These are phyloP conservation scores for Pseudogymnoascus sp. DNA, from an alignment of 2,329 filamentous ascomycete species.

Conservation along the genomic window DNA sequence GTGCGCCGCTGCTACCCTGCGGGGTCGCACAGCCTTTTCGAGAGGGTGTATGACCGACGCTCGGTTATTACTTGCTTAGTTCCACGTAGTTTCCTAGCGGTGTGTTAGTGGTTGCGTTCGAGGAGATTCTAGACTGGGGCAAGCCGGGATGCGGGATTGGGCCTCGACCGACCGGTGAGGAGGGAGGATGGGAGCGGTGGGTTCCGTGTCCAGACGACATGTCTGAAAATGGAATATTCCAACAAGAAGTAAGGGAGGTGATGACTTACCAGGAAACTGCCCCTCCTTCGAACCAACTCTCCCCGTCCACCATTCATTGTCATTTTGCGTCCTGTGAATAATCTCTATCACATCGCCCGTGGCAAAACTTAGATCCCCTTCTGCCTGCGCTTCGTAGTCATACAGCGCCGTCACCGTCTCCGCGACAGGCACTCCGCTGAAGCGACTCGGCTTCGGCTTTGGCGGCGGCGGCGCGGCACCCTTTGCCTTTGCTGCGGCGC, in stretches of 20 bases:
- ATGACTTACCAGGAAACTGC: slow-evolving; percentile 79
- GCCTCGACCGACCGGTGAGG: neutral
- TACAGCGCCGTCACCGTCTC: slow-evolving; percentile 88
- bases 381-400: slow-evolving; percentile 91
- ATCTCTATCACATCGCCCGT: slow-evolving; percentile 90
- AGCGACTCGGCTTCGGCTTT: slow-evolving; percentile 68
- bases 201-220: neutral
- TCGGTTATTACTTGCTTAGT: slow-evolving; percentile 25
- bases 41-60: neutral
- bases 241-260: neutral
- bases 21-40: neutral
- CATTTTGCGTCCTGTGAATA: slow-evolving; percentile 69
- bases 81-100: slow-evolving; percentile 39
- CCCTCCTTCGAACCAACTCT: slow-evolving; percentile 70
- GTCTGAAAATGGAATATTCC: neutral
- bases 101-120: neutral
- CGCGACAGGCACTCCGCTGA: slow-evolving; percentile 54
- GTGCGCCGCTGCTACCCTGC: neutral
- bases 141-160: neutral
- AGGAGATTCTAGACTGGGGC: neutral
- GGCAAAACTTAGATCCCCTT: slow-evolving; percentile 84
- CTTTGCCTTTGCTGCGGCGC: slow-evolving; percentile 57
- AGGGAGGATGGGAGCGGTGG: neutral
- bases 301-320: slow-evolving; percentile 97
- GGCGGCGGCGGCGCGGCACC: slow-evolving; percentile 56